These are phyloP conservation scores for Yamadazyma oceani DNA, from an alignment of 1,139 yeast species.

Conservation along the genomic window DNA sequence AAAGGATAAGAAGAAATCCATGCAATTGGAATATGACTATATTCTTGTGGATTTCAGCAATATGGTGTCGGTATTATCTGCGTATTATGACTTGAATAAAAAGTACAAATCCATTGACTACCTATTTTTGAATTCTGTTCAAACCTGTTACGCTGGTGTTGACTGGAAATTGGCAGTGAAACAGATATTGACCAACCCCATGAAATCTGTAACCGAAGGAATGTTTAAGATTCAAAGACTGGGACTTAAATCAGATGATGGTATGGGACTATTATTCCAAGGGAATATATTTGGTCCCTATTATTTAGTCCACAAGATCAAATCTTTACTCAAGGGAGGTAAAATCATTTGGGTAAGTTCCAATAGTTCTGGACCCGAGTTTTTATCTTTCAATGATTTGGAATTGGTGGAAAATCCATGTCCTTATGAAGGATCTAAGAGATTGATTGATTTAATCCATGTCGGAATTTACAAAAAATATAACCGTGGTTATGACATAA, in stretches of 20 bases:
- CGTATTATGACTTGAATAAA: constrained; percentile 66
- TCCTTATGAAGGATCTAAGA: constrained; percentile 91
- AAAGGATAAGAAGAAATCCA: constrained; percentile 38
- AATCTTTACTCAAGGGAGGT: constrained; percentile 57
- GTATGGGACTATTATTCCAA: constrained; percentile 85
- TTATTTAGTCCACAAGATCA: constrained; percentile 66
- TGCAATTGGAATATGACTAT: constrained; percentile 79
- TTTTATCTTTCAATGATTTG: constrained; percentile 69
- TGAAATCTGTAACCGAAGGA: constrained; percentile 82
- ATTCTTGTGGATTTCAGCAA: constrained; percentile 83
- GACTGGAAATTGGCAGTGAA: constrained; percentile 78
- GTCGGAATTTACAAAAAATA: constrained; percentile 60
- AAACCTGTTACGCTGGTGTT: constrained; percentile 81
- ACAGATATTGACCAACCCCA: constrained; percentile 63
- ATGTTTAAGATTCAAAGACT: constrained; percentile 76
- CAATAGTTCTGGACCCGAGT: constrained; percentile 70
- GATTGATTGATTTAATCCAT: constrained; percentile 83
- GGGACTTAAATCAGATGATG: constrained; percentile 72
- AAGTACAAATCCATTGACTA: constrained; percentile 70
- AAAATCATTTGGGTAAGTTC: constrained; percentile 84
- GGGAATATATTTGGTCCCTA: constrained; percentile 96
- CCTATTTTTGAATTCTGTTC: constrained; percentile 85
- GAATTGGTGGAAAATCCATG: constrained; percentile 63
- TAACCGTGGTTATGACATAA: constrained; percentile 48
- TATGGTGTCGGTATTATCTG: constrained; percentile 81